Percentiles rank a stretch among this genome's conserved stretches.
Conservation (phyloP, 2,329 filamentous ascomycete genomes). For the Neofusicoccum parvum region DNA sequence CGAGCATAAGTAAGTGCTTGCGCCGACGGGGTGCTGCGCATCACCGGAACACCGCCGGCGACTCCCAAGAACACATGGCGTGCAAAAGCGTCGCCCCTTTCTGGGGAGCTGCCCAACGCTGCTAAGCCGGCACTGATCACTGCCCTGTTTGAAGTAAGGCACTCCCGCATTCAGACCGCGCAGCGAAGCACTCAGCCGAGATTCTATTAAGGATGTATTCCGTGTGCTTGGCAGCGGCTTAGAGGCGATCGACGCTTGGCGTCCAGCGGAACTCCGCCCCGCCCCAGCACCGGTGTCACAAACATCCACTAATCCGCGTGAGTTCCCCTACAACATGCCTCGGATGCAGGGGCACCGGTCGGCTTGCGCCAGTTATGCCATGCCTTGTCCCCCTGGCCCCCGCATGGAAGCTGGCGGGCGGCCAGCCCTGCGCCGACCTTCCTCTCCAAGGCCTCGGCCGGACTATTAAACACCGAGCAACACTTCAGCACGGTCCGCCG, state of each 20-base stretch:
- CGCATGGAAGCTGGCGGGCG: not conserved
- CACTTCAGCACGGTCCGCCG: not conserved
- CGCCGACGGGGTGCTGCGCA: not conserved
- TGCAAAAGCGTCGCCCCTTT: not conserved
- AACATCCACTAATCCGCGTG: not conserved
- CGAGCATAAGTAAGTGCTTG: no score
- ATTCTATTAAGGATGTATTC: not conserved
- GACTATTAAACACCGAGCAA: not conserved
- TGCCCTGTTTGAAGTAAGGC: not conserved
- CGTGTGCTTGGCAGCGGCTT: conserved; percentile 4
- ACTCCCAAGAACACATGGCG: no score
- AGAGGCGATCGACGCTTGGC: not conserved
- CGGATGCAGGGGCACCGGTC: no score
- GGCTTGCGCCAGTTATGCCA: no score
- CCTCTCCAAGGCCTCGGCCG: not conserved
- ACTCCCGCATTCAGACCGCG: not conserved
- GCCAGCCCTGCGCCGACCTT: not conserved
- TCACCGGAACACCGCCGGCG: no score
- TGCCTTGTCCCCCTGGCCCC: no score
- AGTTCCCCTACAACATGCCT: no score
- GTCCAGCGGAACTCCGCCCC: not conserved
- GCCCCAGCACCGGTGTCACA: not conserved
- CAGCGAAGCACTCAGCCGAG: not conserved
- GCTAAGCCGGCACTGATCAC: not conserved
- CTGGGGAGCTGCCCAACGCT: not conserved